Evolutionary conservation across 2,329 filamentous ascomycete genomes (phyloP).

Genomic region (Bipolaris gigantea): DNA sequence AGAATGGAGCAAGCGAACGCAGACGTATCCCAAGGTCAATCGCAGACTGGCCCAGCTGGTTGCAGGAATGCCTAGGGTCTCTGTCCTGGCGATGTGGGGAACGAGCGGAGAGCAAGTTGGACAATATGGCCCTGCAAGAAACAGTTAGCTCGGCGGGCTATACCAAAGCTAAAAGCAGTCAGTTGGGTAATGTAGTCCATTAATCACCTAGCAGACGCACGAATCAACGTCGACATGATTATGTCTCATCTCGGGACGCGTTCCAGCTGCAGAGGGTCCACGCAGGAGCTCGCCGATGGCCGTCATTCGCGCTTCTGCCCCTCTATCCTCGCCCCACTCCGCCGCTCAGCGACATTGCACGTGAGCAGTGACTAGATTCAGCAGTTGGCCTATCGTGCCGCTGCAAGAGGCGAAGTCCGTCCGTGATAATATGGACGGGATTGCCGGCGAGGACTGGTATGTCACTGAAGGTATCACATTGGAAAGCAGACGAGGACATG

Average conservation of each 20-base stretch:
- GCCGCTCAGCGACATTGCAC: slow-evolving; percentile 1
- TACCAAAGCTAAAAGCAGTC: slow-evolving; percentile 1
- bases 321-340: slow-evolving; percentile 10
- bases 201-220: slow-evolving; percentile 1
- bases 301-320: slow-evolving; percentile 18
- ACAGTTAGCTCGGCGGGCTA: neutral
- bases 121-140: neutral
- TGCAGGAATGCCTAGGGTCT: neutral
- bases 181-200: neutral
- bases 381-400: neutral
- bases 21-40: neutral
- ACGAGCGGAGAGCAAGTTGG: neutral
- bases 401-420: slow-evolving; percentile 7
- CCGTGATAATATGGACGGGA: neutral
- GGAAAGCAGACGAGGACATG: neutral
- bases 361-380: slow-evolving; percentile 5
- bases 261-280: slow-evolving; percentile 15
- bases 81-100: neutral
- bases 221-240: slow-evolving; percentile 21
- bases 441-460: neutral
- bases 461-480: neutral
- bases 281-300: slow-evolving; percentile 35
- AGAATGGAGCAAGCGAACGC: neutral
- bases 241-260: slow-evolving; percentile 19
- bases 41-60: neutral